Percentiles rank a stretch among this genome's conserved stretches.
These are phyloP conservation scores for Beauveria sp. DNA, from an alignment of 2,329 filamentous ascomycete genomes.

Conservation along the genomic window DNA sequence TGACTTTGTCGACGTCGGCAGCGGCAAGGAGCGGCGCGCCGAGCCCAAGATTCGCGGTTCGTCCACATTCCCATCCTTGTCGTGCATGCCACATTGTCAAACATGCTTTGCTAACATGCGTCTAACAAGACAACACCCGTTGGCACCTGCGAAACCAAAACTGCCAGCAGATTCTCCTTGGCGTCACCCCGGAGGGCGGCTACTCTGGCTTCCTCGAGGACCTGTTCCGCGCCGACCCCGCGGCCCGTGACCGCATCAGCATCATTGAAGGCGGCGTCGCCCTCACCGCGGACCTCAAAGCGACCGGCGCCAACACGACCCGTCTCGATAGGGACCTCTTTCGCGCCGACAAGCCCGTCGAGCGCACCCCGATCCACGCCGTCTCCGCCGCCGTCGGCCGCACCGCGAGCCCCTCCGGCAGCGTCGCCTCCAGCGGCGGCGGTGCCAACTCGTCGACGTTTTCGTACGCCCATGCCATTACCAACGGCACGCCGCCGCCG, in stretches of 20 bases:
- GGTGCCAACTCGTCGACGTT: constrained; percentile 18
- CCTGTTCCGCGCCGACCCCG: constrained; percentile 40
- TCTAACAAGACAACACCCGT: constrained; percentile 35
- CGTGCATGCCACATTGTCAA: not conserved
- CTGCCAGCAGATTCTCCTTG: constrained; percentile 54
- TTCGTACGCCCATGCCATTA: constrained; percentile 34
- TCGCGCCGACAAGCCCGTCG: constrained; percentile 42
- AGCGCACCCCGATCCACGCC: constrained; percentile 20
- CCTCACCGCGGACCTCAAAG: constrained; percentile 39
- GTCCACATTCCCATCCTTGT: constrained; percentile 8
- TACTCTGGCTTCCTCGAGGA: constrained; percentile 54
- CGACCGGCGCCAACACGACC: constrained; percentile 38
- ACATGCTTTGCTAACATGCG: not conserved
- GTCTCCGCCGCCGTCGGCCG: constrained; percentile 12
- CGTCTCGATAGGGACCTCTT: constrained; percentile 42
- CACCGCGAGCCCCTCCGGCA: constrained; percentile 25
- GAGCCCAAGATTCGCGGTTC: constrained; percentile 55
- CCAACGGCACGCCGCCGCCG: constrained; percentile 34
- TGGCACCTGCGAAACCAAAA: constrained; percentile 54
- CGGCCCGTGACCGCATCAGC: constrained; percentile 36
- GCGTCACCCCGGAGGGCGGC: constrained; percentile 53
- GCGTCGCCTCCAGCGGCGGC: constrained; percentile 30
- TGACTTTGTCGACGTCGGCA: constrained; percentile 57
- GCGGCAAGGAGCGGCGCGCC: constrained; percentile 48
- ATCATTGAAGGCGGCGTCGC: constrained; percentile 45